These are phyloP conservation scores for Lipomyces kockii DNA, from an alignment of 805 yeast genomes.

Conservation along the genomic window DNA sequence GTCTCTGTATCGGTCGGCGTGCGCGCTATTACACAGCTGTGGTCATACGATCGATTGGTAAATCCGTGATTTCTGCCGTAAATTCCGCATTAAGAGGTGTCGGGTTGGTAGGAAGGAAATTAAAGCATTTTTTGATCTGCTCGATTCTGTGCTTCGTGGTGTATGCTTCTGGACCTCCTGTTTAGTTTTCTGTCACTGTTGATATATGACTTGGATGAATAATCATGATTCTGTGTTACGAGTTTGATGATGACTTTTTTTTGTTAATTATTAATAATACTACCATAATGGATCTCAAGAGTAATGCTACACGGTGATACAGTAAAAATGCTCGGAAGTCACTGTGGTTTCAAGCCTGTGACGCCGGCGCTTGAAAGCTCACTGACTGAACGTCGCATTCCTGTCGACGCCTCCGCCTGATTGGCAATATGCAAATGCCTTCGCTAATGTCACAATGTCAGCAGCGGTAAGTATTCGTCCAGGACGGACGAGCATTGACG, in stretches of 20 bases:
- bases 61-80: not conserved
- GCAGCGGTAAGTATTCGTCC: too few species aligned
- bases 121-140: constrained; percentile 9
- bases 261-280: not conserved
- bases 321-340: too few species aligned
- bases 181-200: not conserved
- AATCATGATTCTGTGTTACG: not conserved
- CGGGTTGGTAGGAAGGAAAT: not conserved
- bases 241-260: not conserved
- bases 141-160: constrained; percentile 17
- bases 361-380: too few species aligned
- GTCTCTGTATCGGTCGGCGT: not conserved
- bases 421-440: too few species aligned
- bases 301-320: too few species aligned
- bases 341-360: too few species aligned
- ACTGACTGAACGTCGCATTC: too few species aligned
- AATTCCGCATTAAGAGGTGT: not conserved
- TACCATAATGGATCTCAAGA: not conserved
- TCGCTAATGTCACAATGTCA: too few species aligned
- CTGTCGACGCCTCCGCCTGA: too few species aligned
- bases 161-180: constrained; percentile 7
- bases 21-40: not conserved
- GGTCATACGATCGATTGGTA: not conserved
- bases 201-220: not conserved
- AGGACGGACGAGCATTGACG: too few species aligned